These are phyloP conservation scores for Boletus speciosus DNA, from an alignment of 768 basidiomycete genomes.

Conservation along the genomic window DNA sequence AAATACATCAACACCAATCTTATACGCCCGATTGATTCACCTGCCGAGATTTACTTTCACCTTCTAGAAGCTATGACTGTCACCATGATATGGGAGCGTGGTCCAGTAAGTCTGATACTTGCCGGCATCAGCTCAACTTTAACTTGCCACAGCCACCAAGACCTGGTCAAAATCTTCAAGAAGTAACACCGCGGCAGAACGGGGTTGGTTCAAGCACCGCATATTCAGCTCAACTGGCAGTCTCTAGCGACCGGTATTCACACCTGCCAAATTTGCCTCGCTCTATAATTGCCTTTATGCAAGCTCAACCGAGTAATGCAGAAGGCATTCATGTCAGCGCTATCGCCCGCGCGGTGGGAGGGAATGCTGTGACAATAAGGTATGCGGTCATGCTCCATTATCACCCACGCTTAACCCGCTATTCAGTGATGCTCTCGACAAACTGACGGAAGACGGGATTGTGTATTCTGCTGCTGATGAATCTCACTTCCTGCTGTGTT, in stretches of 20 bases:
- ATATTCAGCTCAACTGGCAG: conserved; percentile 39
- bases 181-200: conserved; percentile 5
- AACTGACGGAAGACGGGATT: conserved; percentile 74
- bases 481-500: conserved; percentile 63
- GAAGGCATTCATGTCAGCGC: conserved; percentile 75
- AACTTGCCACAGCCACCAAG: conserved; percentile 30
- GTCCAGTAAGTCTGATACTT: conserved; percentile 47
- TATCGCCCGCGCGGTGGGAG: conserved; percentile 64
- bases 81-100: conserved; percentile 61
- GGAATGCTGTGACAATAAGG: conserved; percentile 62
- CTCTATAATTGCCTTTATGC: conserved; percentile 64
- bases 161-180: conserved; percentile 27
- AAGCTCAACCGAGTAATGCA: conserved; percentile 39
- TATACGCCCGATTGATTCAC: conserved; percentile 65
- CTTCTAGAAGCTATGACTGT: conserved; percentile 70
- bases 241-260: conserved; percentile 44
- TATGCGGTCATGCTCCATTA: conserved; percentile 25
- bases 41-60: conserved; percentile 82
- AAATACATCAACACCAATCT: conserved; percentile 77
- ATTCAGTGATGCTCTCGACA: conserved; percentile 66
- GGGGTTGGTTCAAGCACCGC: conserved; percentile 33
- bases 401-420: background rate
- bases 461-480: conserved; percentile 82
- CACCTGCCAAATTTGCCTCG: conserved; percentile 59
- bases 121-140: background rate